Percentiles rank a stretch among this genome's conserved stretches.
These are phyloP conservation scores for Escovopsis sp. DNA, from an alignment of 2,329 filamentous ascomycete genomes.

Conservation along the genomic window DNA sequence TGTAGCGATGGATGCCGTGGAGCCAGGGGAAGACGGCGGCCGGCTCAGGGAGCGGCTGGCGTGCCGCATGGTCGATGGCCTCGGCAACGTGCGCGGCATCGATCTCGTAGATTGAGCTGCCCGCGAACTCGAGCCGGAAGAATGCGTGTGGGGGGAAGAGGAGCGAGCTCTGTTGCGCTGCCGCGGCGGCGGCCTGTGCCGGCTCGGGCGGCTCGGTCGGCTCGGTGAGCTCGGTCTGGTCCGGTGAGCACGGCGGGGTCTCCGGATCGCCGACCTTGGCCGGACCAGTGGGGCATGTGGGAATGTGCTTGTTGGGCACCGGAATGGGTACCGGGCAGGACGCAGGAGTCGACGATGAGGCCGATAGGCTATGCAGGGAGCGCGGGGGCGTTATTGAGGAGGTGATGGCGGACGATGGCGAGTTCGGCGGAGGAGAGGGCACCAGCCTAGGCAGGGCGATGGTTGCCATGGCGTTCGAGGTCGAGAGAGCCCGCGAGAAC, in stretches of 20 bases:
- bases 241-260: slow-evolving; percentile 53
- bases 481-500: neutral
- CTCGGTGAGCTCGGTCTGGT: slow-evolving; percentile 23
- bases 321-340: slow-evolving; percentile 30
- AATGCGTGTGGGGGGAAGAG: slow-evolving; percentile 60
- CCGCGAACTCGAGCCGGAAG: slow-evolving; percentile 32
- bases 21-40: slow-evolving; percentile 91
- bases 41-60: slow-evolving; percentile 71
- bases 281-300: slow-evolving; percentile 74
- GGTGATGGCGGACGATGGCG: slow-evolving; percentile 27
- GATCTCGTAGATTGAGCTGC: slow-evolving; percentile 57
- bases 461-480: slow-evolving; percentile 31
- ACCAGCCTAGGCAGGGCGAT: slow-evolving; percentile 37
- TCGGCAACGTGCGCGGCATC: slow-evolving; percentile 51
- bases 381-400: slow-evolving; percentile 25
- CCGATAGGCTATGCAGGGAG: slow-evolving; percentile 20
- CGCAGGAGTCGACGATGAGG: slow-evolving; percentile 8
- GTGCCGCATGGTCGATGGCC: slow-evolving; percentile 61
- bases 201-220: slow-evolving; percentile 21
- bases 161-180: slow-evolving; percentile 48
- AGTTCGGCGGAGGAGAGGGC: slow-evolving; percentile 28
- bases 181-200: slow-evolving; percentile 40
- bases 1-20: slow-evolving; percentile 79
- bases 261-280: slow-evolving; percentile 37
- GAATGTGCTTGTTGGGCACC: slow-evolving; percentile 72